Base-by-base conservation (phyloP, 2,329 filamentous ascomycete species). In the Venturia oleaginea region DNA sequence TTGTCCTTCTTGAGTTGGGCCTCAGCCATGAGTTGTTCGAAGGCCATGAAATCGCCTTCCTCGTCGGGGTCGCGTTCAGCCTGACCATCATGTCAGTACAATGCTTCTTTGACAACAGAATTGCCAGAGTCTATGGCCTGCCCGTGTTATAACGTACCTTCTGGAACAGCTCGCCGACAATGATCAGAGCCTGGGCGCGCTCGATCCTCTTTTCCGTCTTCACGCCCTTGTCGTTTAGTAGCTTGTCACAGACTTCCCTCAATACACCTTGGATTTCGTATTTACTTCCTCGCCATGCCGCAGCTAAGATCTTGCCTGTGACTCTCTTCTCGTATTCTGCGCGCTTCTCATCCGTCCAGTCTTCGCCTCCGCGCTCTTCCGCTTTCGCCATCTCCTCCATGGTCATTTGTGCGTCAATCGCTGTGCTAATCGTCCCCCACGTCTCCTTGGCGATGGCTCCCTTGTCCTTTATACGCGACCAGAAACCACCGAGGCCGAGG, bases 361-460 rank as follows among this genome's bases (percentile, higher is more conserved):
- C 92, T 64, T 97, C 94, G 61, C 94, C 94, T 63, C 93, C 94
- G 72, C 88, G 87, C 80, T 97, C 90, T 79, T 99, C 94, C 77
- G 93, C 83, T 75, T 93, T 92, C 64, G 92, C 92, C 94, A 99
- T 97, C 76, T 97, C 93, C 80, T 99, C 93, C 86, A 99, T 96
- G 66, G 92, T 96, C 80, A 96, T 89, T 79, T 99, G 94, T 32
- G 94, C 94, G 73, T 97, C 92, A 68, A 99, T 96, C 46, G 94
- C 94, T 62, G 91, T 95, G 68, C 87, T 92, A 73, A 99, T 97
- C 37, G 94, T 99, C 73, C 90, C 93, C 94, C 94, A 99, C 1
- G 94, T 97, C 73, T 99, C 94, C 82, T 97, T 97, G 71, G 96
- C 92, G 67, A 97, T 84, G 2, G 89, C 94, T 67, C 93, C 93